Evolutionary conservation across 2,329 filamentous ascomycete species (phyloP), one percentile per base, ranked within the genome.

Genomic region (Nannizzia gypsea): DNA sequence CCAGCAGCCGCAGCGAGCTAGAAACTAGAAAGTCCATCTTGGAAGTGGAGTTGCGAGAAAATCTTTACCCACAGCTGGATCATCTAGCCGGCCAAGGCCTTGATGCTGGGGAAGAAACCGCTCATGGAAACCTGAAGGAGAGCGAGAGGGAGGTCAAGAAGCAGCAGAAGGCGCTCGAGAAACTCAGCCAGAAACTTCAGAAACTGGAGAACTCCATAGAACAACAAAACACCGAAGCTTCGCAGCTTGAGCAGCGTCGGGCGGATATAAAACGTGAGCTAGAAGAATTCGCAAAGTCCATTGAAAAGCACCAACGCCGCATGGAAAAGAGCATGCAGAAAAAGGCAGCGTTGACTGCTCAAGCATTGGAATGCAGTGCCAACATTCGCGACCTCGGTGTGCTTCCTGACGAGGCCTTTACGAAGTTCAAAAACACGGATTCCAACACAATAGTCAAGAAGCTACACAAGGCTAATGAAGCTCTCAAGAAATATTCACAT

Each of bases 301-400:
- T 97, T 64, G 87, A 92, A 70, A 90, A 86, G 70, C 85, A 92
- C 66, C 89, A 96, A 74, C 91, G 91, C 74, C 83, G 83, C 56
- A 89, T 97, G 79, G 91, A 96, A 71, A 96, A 92, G 78, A 90
- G 86, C 65, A 87, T 95, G 69, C 88, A 91, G 66, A 90, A 90
- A 73, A 93, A 92, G 71, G 88, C 90, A 11, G 80, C 90, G 2
- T 78, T 95, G 63, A 87, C 83, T 15, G 82, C 86, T 55, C 87
- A 90, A 70, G 86, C 89, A 20, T 83, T 85, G 2, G 90, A 96
- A 67, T 89, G 88, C 63, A 86, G 86, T 62, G 87, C 90, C 69
- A 92, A 91, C 64, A 97, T 99, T 67, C 87, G 92, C 54, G 90
- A 96, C 65, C 80, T 99, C 5, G 93, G 93, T 65, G 91, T 95